These are phyloP conservation scores for Tylopilus sp. DNA, from an alignment of 768 basidiomycete species.

Conservation along the genomic window DNA sequence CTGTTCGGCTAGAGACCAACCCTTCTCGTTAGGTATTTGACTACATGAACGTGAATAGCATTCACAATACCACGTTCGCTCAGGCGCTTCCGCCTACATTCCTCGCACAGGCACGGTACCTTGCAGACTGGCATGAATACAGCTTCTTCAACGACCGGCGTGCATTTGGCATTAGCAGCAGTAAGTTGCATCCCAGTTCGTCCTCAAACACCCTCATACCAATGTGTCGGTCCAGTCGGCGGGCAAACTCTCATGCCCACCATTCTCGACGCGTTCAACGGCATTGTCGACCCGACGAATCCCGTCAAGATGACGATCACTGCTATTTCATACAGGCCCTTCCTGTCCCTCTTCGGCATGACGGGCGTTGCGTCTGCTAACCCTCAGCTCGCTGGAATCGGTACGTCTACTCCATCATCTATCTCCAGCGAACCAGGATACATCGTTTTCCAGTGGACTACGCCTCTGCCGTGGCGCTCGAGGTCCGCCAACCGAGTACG, in stretches of 20 bases:
- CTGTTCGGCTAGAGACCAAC: neutral
- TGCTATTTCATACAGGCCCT: slow-evolving; percentile 73
- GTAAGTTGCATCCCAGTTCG: slow-evolving; percentile 33
- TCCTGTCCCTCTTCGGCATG: slow-evolving; percentile 77
- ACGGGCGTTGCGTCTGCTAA: slow-evolving; percentile 51
- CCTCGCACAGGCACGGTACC: slow-evolving; percentile 51
- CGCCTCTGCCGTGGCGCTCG: slow-evolving; percentile 53
- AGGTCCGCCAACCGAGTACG: slow-evolving; percentile 49
- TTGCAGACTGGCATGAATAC: slow-evolving; percentile 75
- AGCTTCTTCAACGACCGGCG: slow-evolving; percentile 55
- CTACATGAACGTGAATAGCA: slow-evolving; percentile 69
- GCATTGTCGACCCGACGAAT: slow-evolving; percentile 47
- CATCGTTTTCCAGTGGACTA: slow-evolving; percentile 64
- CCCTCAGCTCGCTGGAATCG: slow-evolving; percentile 56
- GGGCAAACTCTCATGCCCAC: slow-evolving; percentile 61
- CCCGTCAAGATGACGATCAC: slow-evolving; percentile 57
- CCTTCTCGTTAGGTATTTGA: slow-evolving; percentile 51
- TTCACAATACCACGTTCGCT: slow-evolving; percentile 60
- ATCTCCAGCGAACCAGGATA: too few relatives aligned
- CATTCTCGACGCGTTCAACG: slow-evolving; percentile 50
- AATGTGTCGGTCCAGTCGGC: slow-evolving; percentile 52
- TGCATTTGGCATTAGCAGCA: slow-evolving; percentile 63
- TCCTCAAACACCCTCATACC: too few relatives aligned
- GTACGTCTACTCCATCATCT: too few relatives aligned
- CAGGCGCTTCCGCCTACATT: slow-evolving; percentile 43